phyloP scores from a whole-genome alignment of 495 filamentous ascomycete genomes.

The Pseudomonodictys pantanalensis region DNA sequence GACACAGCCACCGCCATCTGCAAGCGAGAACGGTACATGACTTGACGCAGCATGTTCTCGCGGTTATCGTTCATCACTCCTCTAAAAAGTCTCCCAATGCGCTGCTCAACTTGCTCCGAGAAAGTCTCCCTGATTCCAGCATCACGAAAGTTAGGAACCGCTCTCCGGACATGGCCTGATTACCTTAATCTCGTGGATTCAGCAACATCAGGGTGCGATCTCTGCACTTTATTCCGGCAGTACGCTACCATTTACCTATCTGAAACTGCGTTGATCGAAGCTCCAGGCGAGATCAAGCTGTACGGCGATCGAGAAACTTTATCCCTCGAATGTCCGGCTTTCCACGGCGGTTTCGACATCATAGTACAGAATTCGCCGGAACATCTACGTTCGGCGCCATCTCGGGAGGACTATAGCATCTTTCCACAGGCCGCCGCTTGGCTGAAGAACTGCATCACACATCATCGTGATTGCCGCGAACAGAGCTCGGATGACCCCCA shows the following conservation, averaged over 20 bases:
- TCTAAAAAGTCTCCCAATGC: no score
- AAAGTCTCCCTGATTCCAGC: background rate
- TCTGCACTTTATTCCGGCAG: background rate
- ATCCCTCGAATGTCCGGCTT: background rate
- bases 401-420: background rate
- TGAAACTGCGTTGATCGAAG: background rate
- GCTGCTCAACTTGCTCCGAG: no score
- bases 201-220: background rate
- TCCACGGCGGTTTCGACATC: background rate
- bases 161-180: background rate
- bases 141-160: background rate
- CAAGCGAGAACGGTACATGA: no score
- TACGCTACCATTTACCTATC: background rate
- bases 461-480: background rate
- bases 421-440: background rate
- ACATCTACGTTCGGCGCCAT: background rate
- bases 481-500: background rate
- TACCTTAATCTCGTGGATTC: background rate
- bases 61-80: no score
- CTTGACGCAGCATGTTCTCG: no score
- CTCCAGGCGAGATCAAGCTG: background rate
- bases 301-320: background rate
- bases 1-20: no score
- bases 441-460: background rate
- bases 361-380: background rate